Conservation (phyloP, 2,329 filamentous ascomycete species). For the Trichoderma polysporum region DNA sequence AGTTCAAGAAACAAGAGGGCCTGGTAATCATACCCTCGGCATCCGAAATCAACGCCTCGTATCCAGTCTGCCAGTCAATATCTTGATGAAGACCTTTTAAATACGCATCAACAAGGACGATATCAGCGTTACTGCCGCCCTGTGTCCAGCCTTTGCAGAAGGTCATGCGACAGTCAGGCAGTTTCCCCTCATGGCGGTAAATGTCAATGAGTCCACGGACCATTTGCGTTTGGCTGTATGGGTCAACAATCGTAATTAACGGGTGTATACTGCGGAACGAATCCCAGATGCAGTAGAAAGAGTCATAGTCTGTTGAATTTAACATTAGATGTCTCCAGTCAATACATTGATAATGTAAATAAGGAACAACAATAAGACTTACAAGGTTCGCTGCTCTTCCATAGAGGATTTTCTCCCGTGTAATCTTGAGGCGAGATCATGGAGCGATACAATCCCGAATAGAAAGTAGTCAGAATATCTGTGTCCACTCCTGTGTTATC, state of each 20-base stretch:
- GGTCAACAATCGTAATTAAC: constrained; percentile 70
- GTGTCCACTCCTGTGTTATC: constrained; percentile 54
- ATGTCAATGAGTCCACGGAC: constrained; percentile 70
- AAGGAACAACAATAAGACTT: not conserved
- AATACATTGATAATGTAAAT: not conserved
- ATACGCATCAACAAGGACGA: constrained; percentile 68
- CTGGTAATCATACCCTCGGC: constrained; percentile 52
- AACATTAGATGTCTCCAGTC: not conserved
- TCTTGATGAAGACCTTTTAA: constrained; percentile 64
- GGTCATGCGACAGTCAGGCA: constrained; percentile 76
- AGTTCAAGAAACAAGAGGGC: too few species aligned
- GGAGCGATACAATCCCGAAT: constrained; percentile 67
- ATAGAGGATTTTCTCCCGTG: constrained; percentile 71
- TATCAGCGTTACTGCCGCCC: constrained; percentile 73
- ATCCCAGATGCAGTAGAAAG: constrained; percentile 69
- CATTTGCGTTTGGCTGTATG: constrained; percentile 65
- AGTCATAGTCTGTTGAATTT: constrained; percentile 58
- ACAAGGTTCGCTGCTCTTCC: constrained; percentile 66
- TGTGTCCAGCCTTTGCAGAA: constrained; percentile 75
- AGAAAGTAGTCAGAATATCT: constrained; percentile 64
- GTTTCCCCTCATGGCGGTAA: constrained; percentile 64
- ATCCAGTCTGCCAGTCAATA: constrained; percentile 68
- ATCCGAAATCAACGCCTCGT: constrained; percentile 71
- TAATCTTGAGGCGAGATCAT: constrained; percentile 74
- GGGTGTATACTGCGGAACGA: constrained; percentile 70